Conservation (phyloP, 257 asterid species). For the Ilex asprella region DNA sequence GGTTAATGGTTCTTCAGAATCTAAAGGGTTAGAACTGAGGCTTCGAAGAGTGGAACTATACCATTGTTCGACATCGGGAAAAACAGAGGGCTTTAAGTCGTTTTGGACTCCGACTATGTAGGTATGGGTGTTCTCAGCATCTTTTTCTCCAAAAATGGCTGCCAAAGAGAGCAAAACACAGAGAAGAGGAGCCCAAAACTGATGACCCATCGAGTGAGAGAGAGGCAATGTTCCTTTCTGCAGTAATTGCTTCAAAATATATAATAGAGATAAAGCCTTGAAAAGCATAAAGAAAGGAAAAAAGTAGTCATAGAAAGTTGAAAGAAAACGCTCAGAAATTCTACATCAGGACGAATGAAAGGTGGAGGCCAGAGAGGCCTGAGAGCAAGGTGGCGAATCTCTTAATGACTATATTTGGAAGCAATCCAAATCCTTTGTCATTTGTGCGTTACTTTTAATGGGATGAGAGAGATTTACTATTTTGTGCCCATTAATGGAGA, state of each 20-base stretch:
- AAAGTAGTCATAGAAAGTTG: conserved; percentile 8
- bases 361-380: conserved; percentile 14
- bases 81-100: conserved; percentile 59
- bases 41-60: conserved; percentile 57
- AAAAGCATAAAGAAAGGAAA: background rate
- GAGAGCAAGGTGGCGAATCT: background rate
- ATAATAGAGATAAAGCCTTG: conserved; percentile 1
- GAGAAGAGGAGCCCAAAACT: conserved; percentile 12
- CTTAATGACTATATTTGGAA: background rate
- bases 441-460: background rate
- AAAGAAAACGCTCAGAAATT: conserved; percentile 10
- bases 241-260: background rate
- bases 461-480: too few relatives aligned
- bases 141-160: conserved; percentile 9
- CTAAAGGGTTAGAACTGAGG: conserved; percentile 23
- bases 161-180: conserved; percentile 3
- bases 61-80: conserved; percentile 53
- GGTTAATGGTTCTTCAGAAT: conserved; percentile 7
- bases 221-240: background rate
- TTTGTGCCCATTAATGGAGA: too few relatives aligned
- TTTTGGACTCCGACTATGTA: conserved; percentile 61
- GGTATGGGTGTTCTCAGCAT: conserved; percentile 20
- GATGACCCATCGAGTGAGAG: conserved; percentile 16
- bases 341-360: conserved; percentile 13
- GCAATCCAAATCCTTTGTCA: background rate